Evolutionary conservation across 192 early-diverging fungal genomes (phyloP).

Genomic region (Backusella tuberculispora): DNA sequence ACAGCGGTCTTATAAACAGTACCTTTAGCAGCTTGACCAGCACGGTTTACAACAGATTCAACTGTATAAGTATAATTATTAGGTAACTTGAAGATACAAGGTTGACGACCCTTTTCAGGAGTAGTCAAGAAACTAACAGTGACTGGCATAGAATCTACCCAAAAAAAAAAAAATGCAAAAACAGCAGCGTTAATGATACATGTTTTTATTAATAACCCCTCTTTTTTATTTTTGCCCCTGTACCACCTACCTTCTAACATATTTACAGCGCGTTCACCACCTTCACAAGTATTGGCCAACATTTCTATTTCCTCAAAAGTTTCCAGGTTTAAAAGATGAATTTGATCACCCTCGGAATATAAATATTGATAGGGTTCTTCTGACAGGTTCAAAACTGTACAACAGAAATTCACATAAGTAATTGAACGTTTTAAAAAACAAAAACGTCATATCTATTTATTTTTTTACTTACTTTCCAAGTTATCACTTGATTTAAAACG

Average conservation of each 20-base stretch:
- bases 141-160: constrained; percentile 58
- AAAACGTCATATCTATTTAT: not conserved
- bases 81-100: constrained; percentile 68
- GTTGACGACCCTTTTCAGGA: constrained; percentile 50
- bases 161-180: constrained; percentile 14
- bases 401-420: too few species aligned
- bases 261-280: constrained; percentile 42
- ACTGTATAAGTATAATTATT: constrained; percentile 61
- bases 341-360: constrained; percentile 63
- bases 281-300: constrained; percentile 58
- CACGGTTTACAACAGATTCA: constrained; percentile 48
- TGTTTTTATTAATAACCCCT: too few species aligned
- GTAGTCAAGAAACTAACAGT: constrained; percentile 57
- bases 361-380: constrained; percentile 73
- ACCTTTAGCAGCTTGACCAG: constrained; percentile 67
- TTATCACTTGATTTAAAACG: constrained; percentile 72
- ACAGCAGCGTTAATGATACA: too few species aligned
- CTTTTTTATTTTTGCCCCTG: not conserved
- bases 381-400: constrained; percentile 67
- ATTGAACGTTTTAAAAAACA: too few species aligned
- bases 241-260: constrained; percentile 36
- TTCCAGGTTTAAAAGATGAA: constrained; percentile 72
- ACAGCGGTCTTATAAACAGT: constrained; percentile 68
- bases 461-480: constrained; percentile 54
- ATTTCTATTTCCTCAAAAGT: constrained; percentile 76